A percentile compares a stretch with the other conserved stretches of the same genome.
phyloP scores from a whole-genome alignment of 371 early-diverging fungal genomes.

The Zychaea mexicana region DNA sequence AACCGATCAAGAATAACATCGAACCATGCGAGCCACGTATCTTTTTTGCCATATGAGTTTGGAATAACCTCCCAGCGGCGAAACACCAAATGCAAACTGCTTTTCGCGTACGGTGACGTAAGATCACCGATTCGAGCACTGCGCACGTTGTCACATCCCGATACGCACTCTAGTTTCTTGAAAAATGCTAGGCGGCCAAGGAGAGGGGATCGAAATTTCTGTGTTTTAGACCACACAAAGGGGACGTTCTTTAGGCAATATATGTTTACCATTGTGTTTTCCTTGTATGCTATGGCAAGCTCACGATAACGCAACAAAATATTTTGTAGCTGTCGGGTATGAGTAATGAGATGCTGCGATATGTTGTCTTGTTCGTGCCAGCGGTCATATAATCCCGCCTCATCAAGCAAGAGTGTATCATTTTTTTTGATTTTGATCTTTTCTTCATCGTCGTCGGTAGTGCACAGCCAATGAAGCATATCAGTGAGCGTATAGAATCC shows the following conservation, averaged over 20 bases:
- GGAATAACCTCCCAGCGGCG: neutral
- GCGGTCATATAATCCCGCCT: neutral
- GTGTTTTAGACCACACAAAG: conserved; percentile 27
- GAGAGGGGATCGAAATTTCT: conserved; percentile 14
- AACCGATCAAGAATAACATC: conserved; percentile 1
- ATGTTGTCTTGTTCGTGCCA: neutral
- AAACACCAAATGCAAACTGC: neutral
- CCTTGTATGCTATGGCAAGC: conserved; percentile 14
- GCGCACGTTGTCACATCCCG: conserved; percentile 26
- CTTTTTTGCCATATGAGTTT: neutral
- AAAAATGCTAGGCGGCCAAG: conserved; percentile 40
- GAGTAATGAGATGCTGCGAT: neutral
- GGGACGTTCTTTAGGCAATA: conserved; percentile 25
- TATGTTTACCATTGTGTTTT: conserved; percentile 1
- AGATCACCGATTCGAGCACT: conserved; percentile 29
- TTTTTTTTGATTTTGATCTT: too few species aligned
- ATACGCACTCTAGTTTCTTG: conserved; percentile 35
- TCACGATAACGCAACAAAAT: neutral
- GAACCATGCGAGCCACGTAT: conserved; percentile 3
- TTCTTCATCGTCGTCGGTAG: too few species aligned
- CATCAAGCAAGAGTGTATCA: neutral
- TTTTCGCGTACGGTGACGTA: neutral
- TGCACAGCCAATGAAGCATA: conserved; percentile 28
- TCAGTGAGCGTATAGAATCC: conserved; percentile 34
- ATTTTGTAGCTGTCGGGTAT: conserved; percentile 15